Percentiles rank a stretch among this genome's conserved stretches.
Conservation (phyloP, 768 basidiomycete species). For the Leccinum subgranulosum region DNA sequence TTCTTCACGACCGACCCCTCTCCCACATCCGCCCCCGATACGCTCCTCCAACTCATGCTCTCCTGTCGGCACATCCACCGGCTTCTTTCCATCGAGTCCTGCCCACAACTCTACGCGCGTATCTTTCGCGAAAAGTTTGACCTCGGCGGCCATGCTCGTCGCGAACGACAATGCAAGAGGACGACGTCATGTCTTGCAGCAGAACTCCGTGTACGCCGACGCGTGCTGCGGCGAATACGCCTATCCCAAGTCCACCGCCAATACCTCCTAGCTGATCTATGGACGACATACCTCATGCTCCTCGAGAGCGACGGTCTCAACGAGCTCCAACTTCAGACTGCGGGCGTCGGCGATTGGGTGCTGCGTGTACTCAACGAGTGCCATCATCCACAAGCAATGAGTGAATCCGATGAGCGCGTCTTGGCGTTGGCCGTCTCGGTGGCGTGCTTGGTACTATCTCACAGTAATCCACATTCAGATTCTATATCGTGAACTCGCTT, state of each 20-base stretch:
- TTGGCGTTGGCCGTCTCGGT: conserved; percentile 30
- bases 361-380: conserved; percentile 21
- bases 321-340: conserved; percentile 41
- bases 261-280: conserved; percentile 44
- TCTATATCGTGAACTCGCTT: conserved; percentile 20
- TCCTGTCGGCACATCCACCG: conserved; percentile 44
- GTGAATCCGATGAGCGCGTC: conserved; percentile 12
- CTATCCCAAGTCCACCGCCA: conserved; percentile 25
- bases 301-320: conserved; percentile 54
- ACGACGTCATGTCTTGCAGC: conserved; percentile 40
- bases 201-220: conserved; percentile 48
- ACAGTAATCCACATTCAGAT: conserved; percentile 33
- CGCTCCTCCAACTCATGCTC: conserved; percentile 43
- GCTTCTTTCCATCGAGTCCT: conserved; percentile 38
- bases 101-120: conserved; percentile 55
- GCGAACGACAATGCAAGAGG: conserved; percentile 30
- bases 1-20: conserved; percentile 41
- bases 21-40: conserved; percentile 36
- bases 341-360: conserved; percentile 36
- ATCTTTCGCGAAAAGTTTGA: conserved; percentile 55
- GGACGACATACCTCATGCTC: conserved; percentile 59
- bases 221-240: conserved; percentile 47
- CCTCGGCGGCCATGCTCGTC: conserved; percentile 24
- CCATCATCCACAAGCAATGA: conserved; percentile 3
- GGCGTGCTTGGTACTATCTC: conserved; percentile 35